Evolutionary conservation across 2,329 filamentous ascomycete species (phyloP), one percentile per base, ranked within the genome.

Genomic region (Aspergillus ochraceus): DNA sequence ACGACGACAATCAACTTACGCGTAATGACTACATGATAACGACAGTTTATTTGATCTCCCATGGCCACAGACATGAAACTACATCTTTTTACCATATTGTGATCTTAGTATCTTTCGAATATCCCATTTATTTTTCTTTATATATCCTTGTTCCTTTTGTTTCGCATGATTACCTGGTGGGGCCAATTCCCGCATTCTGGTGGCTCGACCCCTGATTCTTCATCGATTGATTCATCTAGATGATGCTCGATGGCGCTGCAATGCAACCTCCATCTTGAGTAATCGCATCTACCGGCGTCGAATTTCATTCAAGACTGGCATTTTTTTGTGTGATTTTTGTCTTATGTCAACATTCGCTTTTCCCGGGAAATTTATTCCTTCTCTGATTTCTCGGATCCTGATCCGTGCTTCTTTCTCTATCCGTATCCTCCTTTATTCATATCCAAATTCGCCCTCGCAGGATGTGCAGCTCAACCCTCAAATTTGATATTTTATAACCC

Each of bases 1-100:
- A 22, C 65, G 71, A 63, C 69, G 71, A 8, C 70, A 73, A 55
- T 71, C 72, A 5, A 52, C 71, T 29, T 66, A 62, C 58, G 67
- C 62, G 54, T 70, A 58, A 63, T 54, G 42, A 59, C 51, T 58
- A 49, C 49, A 60, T 55, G 30, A 54, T 49, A 54, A 69, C 65
- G 65, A 68, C 64, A 70, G 64, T 36, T 59, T 59, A 39, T 53
- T 53, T 42, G 20, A 32, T 20, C 14, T 50, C 29, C 17, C n/a
- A 50, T 58, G 46, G 29, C 9, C 36, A 14, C 47, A 20, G 45
- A 47, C 45, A 47, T 47, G 22, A 47, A 12, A 14, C 45, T 20
- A 59, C 32, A 64, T 45, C 58, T 53, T 32, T 32, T 53, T 45
- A 6, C 50, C 39, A 30, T 52, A 32, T 20, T 57, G 50, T 49